Conservation (phyloP, 1,284 basidiomycete species). For the Microbotryum saponariae region DNA sequence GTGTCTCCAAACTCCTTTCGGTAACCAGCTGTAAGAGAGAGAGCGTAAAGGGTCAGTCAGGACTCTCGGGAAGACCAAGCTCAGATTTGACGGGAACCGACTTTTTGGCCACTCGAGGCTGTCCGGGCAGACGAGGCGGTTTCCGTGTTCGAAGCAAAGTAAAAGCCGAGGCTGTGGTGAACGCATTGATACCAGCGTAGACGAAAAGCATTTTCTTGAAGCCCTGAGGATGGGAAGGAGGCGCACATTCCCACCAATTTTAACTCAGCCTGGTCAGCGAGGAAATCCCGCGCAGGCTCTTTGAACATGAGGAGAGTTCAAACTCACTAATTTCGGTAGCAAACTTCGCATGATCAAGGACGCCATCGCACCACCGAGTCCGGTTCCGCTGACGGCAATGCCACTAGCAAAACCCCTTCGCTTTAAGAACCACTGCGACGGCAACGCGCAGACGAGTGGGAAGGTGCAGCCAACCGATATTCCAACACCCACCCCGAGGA, state of each 20-base stretch:
- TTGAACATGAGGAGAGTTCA: neutral
- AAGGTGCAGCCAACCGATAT: slow-evolving; percentile 18
- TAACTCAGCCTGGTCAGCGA: neutral
- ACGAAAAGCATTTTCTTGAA: slow-evolving; percentile 5
- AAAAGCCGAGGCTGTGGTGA: slow-evolving; percentile 11
- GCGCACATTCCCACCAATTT: too few species aligned
- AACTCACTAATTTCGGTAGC: slow-evolving; percentile 6
- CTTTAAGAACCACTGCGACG: slow-evolving; percentile 26
- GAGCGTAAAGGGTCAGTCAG: too few species aligned
- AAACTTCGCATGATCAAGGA: slow-evolving; percentile 21
- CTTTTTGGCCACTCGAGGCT: slow-evolving; percentile 16
- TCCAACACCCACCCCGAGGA: slow-evolving; percentile 26
- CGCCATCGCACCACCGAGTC: slow-evolving; percentile 22
- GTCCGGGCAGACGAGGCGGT: slow-evolving; percentile 9
- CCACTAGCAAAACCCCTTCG: slow-evolving; percentile 28
- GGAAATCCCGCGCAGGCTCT: neutral
- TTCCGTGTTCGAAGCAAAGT: slow-evolving; percentile 10
- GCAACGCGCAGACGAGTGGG: slow-evolving; percentile 7
- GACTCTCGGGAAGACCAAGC: too few species aligned
- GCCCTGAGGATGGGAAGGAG: too few species aligned
- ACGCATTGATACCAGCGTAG: slow-evolving; percentile 19
- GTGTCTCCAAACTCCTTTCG: slow-evolving; percentile 16
- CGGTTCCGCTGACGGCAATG: slow-evolving; percentile 13
- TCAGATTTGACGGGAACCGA: too few species aligned
- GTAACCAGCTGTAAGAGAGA: slow-evolving; percentile 5